Conservation (phyloP, 345 rosid genomes). For the Ceriops tagal region DNA sequence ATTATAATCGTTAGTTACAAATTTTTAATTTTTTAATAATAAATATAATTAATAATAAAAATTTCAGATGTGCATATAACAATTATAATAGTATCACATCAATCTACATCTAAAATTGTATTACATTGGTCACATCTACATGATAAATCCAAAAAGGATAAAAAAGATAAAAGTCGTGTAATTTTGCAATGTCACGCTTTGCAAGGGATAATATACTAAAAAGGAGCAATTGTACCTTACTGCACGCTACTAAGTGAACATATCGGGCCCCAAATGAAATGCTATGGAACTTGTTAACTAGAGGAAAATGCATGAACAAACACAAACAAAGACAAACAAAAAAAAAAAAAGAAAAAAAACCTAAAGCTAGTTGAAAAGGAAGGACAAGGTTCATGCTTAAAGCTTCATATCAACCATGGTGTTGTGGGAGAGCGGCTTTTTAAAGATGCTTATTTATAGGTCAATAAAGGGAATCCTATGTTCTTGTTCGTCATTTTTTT, state of each 20-base stretch:
- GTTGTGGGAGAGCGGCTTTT: not conserved
- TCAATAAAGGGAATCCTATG: constrained; percentile 28
- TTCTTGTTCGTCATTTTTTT: not conserved
- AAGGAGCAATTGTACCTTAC: constrained; percentile 4
- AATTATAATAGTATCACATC: no score
- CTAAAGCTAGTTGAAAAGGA: constrained; percentile 15
- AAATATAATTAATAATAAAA: no score
- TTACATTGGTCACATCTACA: no score
- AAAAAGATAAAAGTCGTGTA: no score
- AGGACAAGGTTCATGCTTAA: constrained; percentile 19
- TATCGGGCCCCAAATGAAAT: not conserved
- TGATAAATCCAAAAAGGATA: no score
- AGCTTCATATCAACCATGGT: constrained; percentile 10
- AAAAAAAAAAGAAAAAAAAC: not conserved
- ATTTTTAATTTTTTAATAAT: no score
- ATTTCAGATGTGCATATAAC: no score
- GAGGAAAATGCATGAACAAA: not conserved
- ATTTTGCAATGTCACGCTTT: not conserved
- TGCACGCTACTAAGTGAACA: constrained; percentile 11
- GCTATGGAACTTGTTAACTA: not conserved
- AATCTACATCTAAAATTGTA: no score
- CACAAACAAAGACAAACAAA: not conserved
- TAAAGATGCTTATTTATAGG: constrained; percentile 4
- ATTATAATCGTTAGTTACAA: no score
- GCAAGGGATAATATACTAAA: constrained; percentile 13